phyloP scores from a whole-genome alignment of 148 eudicot species.

The Cornus kousa region DNA sequence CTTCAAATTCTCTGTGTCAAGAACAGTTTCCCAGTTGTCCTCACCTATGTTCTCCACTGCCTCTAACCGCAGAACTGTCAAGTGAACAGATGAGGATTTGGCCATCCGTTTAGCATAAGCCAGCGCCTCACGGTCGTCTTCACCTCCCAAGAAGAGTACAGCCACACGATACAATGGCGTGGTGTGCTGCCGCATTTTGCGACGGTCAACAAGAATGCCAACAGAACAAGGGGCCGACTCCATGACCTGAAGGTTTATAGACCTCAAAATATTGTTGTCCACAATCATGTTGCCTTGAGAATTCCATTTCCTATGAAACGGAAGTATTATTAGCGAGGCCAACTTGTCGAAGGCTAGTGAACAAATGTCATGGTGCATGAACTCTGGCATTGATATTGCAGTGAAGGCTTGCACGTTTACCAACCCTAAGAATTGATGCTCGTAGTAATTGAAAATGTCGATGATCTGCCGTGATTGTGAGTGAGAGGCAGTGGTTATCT shows the following conservation, averaged over 20 bases:
- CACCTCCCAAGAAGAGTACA: slow-evolving; percentile 7
- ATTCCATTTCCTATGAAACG: slow-evolving; percentile 43
- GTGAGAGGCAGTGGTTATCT: neutral
- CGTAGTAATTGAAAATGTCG: slow-evolving; percentile 16
- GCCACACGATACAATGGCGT: slow-evolving; percentile 7
- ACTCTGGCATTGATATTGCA: slow-evolving; percentile 19
- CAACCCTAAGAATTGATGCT: slow-evolving; percentile 8
- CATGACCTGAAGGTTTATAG: slow-evolving; percentile 18
- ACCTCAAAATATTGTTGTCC: slow-evolving; percentile 13
- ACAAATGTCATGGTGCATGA: slow-evolving; percentile 42
- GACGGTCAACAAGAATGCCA: slow-evolving; percentile 30
- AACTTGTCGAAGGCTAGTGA: slow-evolving; percentile 33
- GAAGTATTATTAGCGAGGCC: slow-evolving; percentile 33
- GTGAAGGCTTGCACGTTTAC: slow-evolving; percentile 28
- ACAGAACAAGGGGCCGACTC: slow-evolving; percentile 37
- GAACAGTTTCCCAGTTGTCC: slow-evolving; percentile 3
- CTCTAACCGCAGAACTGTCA: slow-evolving; percentile 17
- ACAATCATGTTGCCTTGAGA: slow-evolving; percentile 30
- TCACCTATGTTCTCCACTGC: neutral
- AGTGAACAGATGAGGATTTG: slow-evolving; percentile 2
- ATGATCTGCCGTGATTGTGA: slow-evolving; percentile 14
- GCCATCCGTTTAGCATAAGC: slow-evolving; percentile 32
- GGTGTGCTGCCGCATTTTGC: slow-evolving; percentile 13
- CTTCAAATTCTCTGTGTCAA: neutral
- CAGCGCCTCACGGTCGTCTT: slow-evolving; percentile 36